A percentile compares a stretch with the other conserved stretches of the same genome.
Conservation (phyloP, 805 yeast genomes). For the Starmerella cellae region DNA sequence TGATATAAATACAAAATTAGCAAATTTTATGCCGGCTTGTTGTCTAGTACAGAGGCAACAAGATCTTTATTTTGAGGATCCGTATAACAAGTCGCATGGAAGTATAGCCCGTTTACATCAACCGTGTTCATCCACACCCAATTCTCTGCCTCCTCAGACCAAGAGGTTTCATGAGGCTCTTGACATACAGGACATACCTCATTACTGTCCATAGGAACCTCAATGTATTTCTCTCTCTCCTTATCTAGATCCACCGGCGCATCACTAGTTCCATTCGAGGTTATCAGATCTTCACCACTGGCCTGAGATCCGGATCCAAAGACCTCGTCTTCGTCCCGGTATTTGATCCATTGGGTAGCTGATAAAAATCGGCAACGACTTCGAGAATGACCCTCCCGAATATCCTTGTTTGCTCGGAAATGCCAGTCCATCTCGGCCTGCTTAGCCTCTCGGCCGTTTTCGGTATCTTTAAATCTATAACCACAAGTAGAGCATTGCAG, state of each 20-base stretch:
- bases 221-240: conserved; percentile 36
- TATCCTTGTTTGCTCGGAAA: conserved; percentile 73
- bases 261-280: conserved; percentile 23
- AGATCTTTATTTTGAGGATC: conserved; percentile 37
- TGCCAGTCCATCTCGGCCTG: conserved; percentile 89
- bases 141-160: conserved; percentile 62
- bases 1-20: not conserved
- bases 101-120: conserved; percentile 35
- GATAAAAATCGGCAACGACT: conserved; percentile 73
- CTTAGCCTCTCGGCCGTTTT: conserved; percentile 39
- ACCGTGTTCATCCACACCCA: conserved; percentile 72
- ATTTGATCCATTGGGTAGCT: conserved; percentile 57
- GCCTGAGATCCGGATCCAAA: conserved; percentile 14
- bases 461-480: conserved; percentile 57
- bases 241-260: conserved; percentile 27
- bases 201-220: conserved; percentile 50
- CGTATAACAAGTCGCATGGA: conserved; percentile 56
- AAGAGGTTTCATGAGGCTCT: conserved; percentile 49
- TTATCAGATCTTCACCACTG: conserved; percentile 13
- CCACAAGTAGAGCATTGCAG: conserved; percentile 85
- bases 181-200: conserved; percentile 62
- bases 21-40: no score
- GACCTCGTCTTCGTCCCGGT: conserved; percentile 50
- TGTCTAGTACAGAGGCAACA: conserved; percentile 14
- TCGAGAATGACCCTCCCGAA: conserved; percentile 43